Evolutionary conservation across 192 early-diverging fungal species (phyloP), one percentile per base, ranked within the genome.

Genomic region (Spizellomyces punctatus): DNA sequence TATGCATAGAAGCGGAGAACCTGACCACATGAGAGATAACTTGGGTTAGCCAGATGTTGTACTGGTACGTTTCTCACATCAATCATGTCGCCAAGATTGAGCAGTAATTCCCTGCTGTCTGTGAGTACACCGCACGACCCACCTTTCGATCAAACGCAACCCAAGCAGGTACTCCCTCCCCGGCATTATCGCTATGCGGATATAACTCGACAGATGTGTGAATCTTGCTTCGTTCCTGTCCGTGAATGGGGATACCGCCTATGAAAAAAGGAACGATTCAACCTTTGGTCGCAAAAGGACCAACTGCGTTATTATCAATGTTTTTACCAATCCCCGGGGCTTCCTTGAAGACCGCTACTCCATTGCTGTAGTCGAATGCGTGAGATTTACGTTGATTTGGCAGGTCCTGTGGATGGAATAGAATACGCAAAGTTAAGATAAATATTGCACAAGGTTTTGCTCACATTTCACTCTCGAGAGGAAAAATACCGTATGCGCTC

Each of bases 1-100:
- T 89, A 89, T 2, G 80, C 88, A 69, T 84, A 82, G 66, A 89
- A 89, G n/a, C 85, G 58, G 43, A 89, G 72, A 6, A 88, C 87
- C 81, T 84, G 6, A 64, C 4, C 46, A 0, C 6, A 55, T 12
- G 57, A 52, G 44, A 63, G 63, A 16, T 43, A 10, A 66, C 12
- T 4, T 22, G 12, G 22, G 41, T 12, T 4, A 61, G 19, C 1
- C 59, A 61, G 5, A 61, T 61, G 19, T 22, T 36, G 27, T 36
- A 36, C 27, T 36, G 27, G 27, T 36, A 36, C 3, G 0, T 36
- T 36, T 36, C 27, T 36, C 27, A 36, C 27, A 36, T 36, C 0
- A 3, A 36, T 36, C 27, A 36, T 36, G 27, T 36, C 27, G 27
- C 27, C 27, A 36, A 36, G 27, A 36, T 36, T 36, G 27, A 36